These are phyloP conservation scores for Solanum chmielewskii DNA, from an alignment of 257 asterid genomes.

Conservation along the genomic window DNA sequence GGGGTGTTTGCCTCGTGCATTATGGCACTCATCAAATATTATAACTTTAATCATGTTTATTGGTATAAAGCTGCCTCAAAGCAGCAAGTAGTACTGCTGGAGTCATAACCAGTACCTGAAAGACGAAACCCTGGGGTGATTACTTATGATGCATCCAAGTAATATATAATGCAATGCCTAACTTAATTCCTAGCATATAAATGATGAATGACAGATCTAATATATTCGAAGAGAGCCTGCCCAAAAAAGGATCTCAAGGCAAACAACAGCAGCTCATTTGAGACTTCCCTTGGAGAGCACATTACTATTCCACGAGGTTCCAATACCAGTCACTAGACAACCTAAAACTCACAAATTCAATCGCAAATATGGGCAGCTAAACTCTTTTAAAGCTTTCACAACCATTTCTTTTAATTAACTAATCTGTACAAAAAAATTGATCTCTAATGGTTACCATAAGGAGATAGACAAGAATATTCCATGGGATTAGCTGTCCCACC, in stretches of 20 bases:
- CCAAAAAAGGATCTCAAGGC: background rate
- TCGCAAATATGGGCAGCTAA: background rate
- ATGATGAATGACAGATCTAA: background rate
- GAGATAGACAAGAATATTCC: background rate
- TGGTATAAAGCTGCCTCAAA: slow-evolving; percentile 44
- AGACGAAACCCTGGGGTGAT: background rate
- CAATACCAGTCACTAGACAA: background rate
- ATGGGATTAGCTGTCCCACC: background rate
- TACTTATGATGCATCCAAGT: background rate
- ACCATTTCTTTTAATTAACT: background rate
- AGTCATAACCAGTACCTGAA: slow-evolving; percentile 92
- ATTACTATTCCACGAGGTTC: background rate
- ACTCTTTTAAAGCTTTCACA: background rate
- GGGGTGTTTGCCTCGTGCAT: slow-evolving; percentile 66
- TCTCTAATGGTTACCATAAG: background rate
- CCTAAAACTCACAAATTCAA: background rate
- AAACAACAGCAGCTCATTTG: background rate
- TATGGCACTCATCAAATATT: slow-evolving; percentile 82
- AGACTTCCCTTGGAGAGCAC: background rate
- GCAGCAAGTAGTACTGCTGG: slow-evolving; percentile 61
- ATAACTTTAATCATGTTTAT: slow-evolving; percentile 57
- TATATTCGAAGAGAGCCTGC: background rate
- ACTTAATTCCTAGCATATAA: background rate
- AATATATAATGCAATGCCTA: background rate
- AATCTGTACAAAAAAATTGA: background rate